Base-by-base conservation (phyloP, 257 asterid species). In the Solanum ossicruentum region DNA sequence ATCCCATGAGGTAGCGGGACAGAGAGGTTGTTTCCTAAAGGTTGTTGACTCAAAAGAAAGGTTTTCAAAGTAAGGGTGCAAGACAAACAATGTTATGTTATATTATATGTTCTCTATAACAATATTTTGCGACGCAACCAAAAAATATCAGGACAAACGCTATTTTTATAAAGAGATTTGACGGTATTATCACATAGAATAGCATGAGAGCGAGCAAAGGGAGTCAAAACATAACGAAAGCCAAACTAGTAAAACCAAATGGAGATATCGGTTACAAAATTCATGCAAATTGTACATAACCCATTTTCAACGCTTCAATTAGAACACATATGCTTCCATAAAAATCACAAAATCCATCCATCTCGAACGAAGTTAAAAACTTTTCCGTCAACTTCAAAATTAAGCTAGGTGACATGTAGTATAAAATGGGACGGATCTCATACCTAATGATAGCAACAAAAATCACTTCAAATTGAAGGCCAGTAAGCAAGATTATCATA, bases 401-500 rank as follows among this genome's bases (percentile, higher is more conserved):
- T 43, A 71, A 71, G 36, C 80, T 10, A 71, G 20, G 36, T 20
- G 56, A 49, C 80, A 56, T 79, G 26, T 54, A 21, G 21, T 12
- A 26, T 70, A 84, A 56, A 72, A 45, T 16, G 78, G 20, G 39
- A 75, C 85, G 60, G 83, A 88, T 45, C 87, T 86, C 92, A 87
- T 86, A 90, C 90, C 90, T 85, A 82, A 78, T 83, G 65, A 77
- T 43, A 61, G 41, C 43, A 43, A 32, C 56, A 18, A 67, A 32
- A 47, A 55, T 90, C 92, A 94, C 72, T 70, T 85, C 98, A 93
- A 87, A 93, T 90, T 1, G 98, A 87, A 78, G 97, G 99, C 97
- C 93, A 90, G 85, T 96, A 96, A 0, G 94, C 93, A 12, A 94
- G 98, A 81, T 94, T 88, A 1, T 93, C 92, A 66, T 93, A 96